A percentile compares a stretch with the other conserved stretches of the same genome.
Conservation (phyloP, 371 early-diverging fungal species). For the Actinomucor elegans region DNA sequence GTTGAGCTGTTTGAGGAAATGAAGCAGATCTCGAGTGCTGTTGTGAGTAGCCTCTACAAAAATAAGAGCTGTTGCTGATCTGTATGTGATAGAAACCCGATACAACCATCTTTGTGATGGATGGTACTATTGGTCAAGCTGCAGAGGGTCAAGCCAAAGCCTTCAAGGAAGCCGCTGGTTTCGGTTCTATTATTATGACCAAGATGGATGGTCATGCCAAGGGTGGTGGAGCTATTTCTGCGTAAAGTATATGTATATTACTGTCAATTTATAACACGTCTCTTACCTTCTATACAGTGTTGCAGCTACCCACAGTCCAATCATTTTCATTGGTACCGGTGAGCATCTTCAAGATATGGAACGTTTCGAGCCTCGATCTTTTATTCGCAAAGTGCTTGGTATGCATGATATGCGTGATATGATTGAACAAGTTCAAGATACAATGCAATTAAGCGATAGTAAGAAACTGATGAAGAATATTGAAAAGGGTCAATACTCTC, state of each 20-base stretch:
- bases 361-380: slow-evolving; percentile 90
- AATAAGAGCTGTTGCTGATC: neutral
- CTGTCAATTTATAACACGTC: neutral
- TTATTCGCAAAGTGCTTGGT: slow-evolving; percentile 95
- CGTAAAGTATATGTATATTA: slow-evolving; percentile 48
- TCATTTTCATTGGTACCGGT: slow-evolving; percentile 98
- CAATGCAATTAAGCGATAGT: slow-evolving; percentile 83
- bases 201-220: slow-evolving; percentile 99
- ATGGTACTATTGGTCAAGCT: slow-evolving; percentile 99
- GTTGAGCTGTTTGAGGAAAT: slow-evolving; percentile 98
- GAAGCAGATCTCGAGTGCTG: slow-evolving; percentile 91
- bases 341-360: slow-evolving; percentile 99
- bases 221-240: slow-evolving; percentile 99
- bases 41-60: slow-evolving; percentile 49
- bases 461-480: slow-evolving; percentile 92
- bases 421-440: slow-evolving; percentile 91
- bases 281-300: slow-evolving; percentile 65
- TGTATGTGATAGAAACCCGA: slow-evolving; percentile 68
- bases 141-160: slow-evolving; percentile 97
- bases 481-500: slow-evolving; percentile 89
- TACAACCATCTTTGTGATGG: slow-evolving; percentile 98
- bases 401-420: slow-evolving; percentile 97
- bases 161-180: slow-evolving; percentile 95
- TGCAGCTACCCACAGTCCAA: slow-evolving; percentile 97
- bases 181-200: slow-evolving; percentile 98